A percentile compares a stretch with the other conserved stretches of the same genome.
Conservation (phyloP, 1,139 yeast species). For the Yamadazyma sp. region DNA sequence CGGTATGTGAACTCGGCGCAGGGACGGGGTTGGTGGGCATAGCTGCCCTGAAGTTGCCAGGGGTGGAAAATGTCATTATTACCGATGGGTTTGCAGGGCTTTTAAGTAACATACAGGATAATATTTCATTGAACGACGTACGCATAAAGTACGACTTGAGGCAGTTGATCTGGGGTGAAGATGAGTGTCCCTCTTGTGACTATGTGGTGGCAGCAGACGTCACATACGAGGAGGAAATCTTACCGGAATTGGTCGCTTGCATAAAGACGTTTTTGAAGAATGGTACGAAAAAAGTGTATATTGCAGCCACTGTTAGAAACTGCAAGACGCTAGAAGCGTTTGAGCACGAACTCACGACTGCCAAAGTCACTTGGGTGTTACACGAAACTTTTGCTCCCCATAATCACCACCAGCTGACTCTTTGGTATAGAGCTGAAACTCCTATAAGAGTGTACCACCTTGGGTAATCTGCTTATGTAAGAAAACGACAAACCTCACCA, state of each 20-base stretch:
- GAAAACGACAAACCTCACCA: conserved; percentile 1
- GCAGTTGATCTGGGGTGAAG: conserved; percentile 60
- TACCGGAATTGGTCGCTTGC: conserved; percentile 56
- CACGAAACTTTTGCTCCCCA: conserved; percentile 9
- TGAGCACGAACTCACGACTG: conserved; percentile 38
- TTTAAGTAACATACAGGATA: conserved; percentile 50
- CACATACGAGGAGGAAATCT: conserved; percentile 68
- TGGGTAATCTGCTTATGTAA: conserved; percentile 1
- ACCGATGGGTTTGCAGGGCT: conserved; percentile 79
- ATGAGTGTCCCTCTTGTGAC: conserved; percentile 31
- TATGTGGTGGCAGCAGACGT: conserved; percentile 79
- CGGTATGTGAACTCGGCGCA: conserved; percentile 74
- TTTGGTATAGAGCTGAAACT: conserved; percentile 38
- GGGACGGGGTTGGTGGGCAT: conserved; percentile 90
- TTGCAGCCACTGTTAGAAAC: conserved; percentile 77
- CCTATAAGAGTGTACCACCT: conserved; percentile 9
- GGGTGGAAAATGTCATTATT: conserved; percentile 40
- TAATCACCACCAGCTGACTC: conserved; percentile 11
- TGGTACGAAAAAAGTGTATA: conserved; percentile 37
- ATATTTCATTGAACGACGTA: conserved; percentile 44
- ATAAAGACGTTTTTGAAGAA: conserved; percentile 38
- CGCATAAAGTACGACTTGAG: conserved; percentile 16
- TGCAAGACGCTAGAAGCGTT: conserved; percentile 55
- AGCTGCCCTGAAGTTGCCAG: conserved; percentile 33
- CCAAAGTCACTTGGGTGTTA: conserved; percentile 28